Evolutionary conservation across 305 asterid genomes (phyloP).

Genomic region (Fraxinus xanthoxyloides): DNA sequence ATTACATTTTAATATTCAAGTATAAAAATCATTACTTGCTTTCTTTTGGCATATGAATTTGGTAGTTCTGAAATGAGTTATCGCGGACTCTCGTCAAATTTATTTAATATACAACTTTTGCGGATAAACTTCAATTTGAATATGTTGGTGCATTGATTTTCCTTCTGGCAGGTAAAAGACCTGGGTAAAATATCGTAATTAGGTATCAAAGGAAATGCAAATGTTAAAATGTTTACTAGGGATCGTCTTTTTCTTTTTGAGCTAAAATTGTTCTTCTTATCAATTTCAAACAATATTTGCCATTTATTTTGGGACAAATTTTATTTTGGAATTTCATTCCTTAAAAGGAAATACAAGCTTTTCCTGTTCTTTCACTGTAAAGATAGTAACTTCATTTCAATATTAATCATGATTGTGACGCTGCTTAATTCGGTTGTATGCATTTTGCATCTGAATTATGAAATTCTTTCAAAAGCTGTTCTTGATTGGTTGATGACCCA

Average conservation of each 20-base stretch:
- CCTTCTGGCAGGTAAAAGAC: background rate
- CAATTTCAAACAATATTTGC: background rate
- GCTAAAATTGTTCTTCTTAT: background rate
- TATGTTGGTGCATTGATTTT: background rate
- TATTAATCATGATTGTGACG: background rate
- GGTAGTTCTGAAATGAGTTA: background rate
- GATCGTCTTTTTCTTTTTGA: background rate
- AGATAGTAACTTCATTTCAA: slow-evolving; percentile 12
- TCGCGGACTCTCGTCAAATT: slow-evolving; percentile 21
- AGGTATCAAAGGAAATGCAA: background rate
- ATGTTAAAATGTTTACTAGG: background rate
- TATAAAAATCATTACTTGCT: background rate
- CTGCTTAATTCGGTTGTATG: slow-evolving; percentile 10
- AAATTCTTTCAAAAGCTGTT: background rate
- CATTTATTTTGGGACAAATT: background rate
- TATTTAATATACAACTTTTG: slow-evolving; percentile 12
- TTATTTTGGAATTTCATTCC: background rate
- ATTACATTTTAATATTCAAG: background rate
- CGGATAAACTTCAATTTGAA: slow-evolving; percentile 20
- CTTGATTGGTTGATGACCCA: background rate
- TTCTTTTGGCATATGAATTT: slow-evolving; percentile 8
- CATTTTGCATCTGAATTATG: background rate
- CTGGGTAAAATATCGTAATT: background rate
- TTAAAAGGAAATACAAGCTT: background rate
- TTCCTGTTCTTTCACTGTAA: slow-evolving; percentile 15